A percentile compares a stretch with the other conserved stretches of the same genome.
These are phyloP conservation scores for Saccharomycopsis javanensis DNA, from an alignment of 805 yeast species.

Conservation along the genomic window DNA sequence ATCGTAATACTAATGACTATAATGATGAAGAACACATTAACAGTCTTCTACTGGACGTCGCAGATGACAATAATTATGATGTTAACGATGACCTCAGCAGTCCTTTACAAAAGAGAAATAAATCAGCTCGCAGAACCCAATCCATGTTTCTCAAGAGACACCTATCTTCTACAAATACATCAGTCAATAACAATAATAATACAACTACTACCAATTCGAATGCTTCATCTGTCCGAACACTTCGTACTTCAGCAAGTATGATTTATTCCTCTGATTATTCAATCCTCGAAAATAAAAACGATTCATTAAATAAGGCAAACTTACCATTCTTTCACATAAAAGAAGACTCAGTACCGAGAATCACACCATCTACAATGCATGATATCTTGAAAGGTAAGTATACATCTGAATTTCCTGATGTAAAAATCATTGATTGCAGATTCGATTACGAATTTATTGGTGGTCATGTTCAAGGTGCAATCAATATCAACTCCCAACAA, in stretches of 20 bases:
- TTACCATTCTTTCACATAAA: conserved; percentile 36
- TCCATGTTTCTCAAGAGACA: not conserved
- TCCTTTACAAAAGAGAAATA: not conserved
- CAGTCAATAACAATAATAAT: conserved; percentile 24
- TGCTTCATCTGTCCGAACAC: conserved; percentile 9
- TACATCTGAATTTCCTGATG: conserved; percentile 42
- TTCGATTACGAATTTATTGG: conserved; percentile 88
- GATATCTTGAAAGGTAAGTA: conserved; percentile 31
- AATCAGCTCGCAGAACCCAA: conserved; percentile 1
- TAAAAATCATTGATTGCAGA: conserved; percentile 73
- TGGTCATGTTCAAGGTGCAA: conserved; percentile 81
- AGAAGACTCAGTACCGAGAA: conserved; percentile 50
- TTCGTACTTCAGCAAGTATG: not conserved
- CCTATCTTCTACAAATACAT: not conserved
- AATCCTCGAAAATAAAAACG: conserved; percentile 10
- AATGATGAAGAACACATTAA: conserved; percentile 7
- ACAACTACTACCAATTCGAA: not conserved
- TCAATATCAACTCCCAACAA: conserved; percentile 63
- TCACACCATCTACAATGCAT: conserved; percentile 34
- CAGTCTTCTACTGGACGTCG: conserved; percentile 22
- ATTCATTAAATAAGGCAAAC: conserved; percentile 24
- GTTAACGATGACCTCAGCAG: conserved; percentile 17
- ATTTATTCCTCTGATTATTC: not conserved
- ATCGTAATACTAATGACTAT: not conserved
- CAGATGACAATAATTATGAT: conserved; percentile 4